phyloP scores from a whole-genome alignment of 2,329 filamentous ascomycete species.

The Lachnum nothofagi region DNA sequence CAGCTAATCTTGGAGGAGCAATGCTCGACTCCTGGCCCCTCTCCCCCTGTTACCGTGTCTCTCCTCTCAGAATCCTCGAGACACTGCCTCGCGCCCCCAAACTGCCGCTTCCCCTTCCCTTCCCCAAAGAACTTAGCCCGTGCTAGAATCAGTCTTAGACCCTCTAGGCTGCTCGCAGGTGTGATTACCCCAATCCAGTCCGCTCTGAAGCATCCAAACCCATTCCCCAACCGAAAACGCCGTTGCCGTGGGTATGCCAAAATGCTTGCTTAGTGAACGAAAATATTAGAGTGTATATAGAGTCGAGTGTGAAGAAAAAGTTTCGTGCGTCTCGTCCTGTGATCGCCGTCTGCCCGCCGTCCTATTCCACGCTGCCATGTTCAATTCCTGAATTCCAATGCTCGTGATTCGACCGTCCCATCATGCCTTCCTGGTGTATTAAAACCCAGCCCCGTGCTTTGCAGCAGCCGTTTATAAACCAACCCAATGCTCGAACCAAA shows the following conservation, averaged over 20 bases:
- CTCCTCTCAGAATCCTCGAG: slow-evolving; percentile 17
- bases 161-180: slow-evolving; percentile 13
- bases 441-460: slow-evolving; percentile 13
- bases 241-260: slow-evolving; percentile 24
- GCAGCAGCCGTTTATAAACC: slow-evolving; percentile 12
- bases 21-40: slow-evolving; percentile 20
- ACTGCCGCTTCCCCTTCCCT: neutral
- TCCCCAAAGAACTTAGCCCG: slow-evolving; percentile 10
- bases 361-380: neutral
- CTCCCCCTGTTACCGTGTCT: neutral
- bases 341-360: slow-evolving; percentile 8
- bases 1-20: slow-evolving; percentile 15
- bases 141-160: slow-evolving; percentile 16
- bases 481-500: slow-evolving; percentile 10
- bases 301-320: slow-evolving; percentile 6
- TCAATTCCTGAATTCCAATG: neutral
- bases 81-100: slow-evolving; percentile 3
- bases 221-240: slow-evolving; percentile 21
- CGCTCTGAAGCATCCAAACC: slow-evolving; percentile 1
- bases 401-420: slow-evolving; percentile 1
- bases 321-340: slow-evolving; percentile 11
- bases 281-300: slow-evolving; percentile 11
- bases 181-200: slow-evolving; percentile 7
- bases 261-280: slow-evolving; percentile 7
- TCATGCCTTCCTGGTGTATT: slow-evolving; percentile 11